Conservation (phyloP, 1,284 basidiomycete genomes). For the Puccinia hordei region DNA sequence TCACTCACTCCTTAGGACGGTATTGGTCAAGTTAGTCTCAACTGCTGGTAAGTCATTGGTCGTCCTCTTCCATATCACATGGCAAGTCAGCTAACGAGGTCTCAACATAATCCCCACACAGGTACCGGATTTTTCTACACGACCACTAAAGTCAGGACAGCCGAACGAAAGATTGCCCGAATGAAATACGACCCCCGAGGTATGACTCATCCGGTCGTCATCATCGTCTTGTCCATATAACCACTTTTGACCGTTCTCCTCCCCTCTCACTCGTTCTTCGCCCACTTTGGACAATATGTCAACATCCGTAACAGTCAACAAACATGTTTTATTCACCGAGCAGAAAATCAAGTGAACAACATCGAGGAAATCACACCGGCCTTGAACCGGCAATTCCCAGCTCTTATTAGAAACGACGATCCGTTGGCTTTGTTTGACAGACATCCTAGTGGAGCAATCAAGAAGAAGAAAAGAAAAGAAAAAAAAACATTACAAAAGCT, state of each 20-base stretch:
- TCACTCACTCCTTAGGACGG: conserved; percentile 15
- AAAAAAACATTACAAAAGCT: too few relatives aligned
- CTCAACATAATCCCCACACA: not conserved
- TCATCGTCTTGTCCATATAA: too few relatives aligned
- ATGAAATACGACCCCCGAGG: conserved; percentile 53
- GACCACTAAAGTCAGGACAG: conserved; percentile 52
- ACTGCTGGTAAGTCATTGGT: conserved; percentile 26
- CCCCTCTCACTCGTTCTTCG: not conserved
- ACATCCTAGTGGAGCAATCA: too few relatives aligned
- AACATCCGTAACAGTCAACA: conserved; percentile 15
- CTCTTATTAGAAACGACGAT: too few relatives aligned
- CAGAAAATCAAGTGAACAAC: conserved; percentile 41
- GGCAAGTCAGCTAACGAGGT: too few relatives aligned
- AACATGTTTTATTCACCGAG: conserved; percentile 42
- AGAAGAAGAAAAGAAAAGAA: too few relatives aligned
- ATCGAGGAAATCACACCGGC: too few relatives aligned
- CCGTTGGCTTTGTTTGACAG: too few relatives aligned
- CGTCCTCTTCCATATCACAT: not conserved
- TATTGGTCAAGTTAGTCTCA: conserved; percentile 42
- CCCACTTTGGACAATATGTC: not conserved
- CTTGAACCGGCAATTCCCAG: too few relatives aligned
- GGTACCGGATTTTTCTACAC: conserved; percentile 53
- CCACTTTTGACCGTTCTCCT: not conserved
- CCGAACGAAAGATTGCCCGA: conserved; percentile 52
- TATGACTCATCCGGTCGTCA: not conserved